phyloP scores from a whole-genome alignment of 2,329 filamentous ascomycete genomes.

The Colletotrichum theobromicola region DNA sequence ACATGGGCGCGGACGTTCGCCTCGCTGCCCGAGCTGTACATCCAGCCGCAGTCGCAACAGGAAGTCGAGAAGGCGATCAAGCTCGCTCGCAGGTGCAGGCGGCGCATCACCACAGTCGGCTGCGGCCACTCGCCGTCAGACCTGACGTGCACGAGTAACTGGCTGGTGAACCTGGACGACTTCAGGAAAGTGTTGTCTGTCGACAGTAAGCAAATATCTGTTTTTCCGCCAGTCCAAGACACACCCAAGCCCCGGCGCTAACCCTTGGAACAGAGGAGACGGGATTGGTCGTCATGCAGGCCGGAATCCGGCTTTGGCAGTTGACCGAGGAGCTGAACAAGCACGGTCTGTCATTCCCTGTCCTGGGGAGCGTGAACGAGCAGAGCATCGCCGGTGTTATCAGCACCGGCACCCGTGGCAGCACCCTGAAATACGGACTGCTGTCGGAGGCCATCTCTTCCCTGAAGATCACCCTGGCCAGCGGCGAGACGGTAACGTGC shows the following conservation, averaged over 20 bases:
- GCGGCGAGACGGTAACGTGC: constrained; percentile 77
- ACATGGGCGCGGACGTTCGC: constrained; percentile 97
- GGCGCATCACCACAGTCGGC: constrained; percentile 83
- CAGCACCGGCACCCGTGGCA: constrained; percentile 93
- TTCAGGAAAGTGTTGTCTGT: constrained; percentile 76
- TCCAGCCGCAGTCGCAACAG: constrained; percentile 79
- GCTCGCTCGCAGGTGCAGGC: constrained; percentile 80
- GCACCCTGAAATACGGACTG: constrained; percentile 82
- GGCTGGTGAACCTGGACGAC: constrained; percentile 92
- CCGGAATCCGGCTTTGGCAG: constrained; percentile 83
- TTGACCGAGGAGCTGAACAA: constrained; percentile 77
- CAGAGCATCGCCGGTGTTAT: constrained; percentile 94
- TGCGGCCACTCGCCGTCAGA: constrained; percentile 92
- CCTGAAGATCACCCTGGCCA: constrained; percentile 81
- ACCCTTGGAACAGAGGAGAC: constrained; percentile 51
- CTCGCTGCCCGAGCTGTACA: constrained; percentile 87
- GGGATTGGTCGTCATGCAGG: constrained; percentile 77
- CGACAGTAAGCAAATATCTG: constrained; percentile 43
- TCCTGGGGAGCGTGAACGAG: constrained; percentile 91
- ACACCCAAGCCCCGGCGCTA: not conserved
- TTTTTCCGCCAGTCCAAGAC: not conserved
- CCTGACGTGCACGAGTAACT: constrained; percentile 90
- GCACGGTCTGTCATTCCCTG: constrained; percentile 83
- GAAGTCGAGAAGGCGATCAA: constrained; percentile 87
- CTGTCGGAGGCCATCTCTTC: constrained; percentile 79